phyloP scores from a whole-genome alignment of 495 filamentous ascomycete species.

The Penicillium riverlandense region DNA sequence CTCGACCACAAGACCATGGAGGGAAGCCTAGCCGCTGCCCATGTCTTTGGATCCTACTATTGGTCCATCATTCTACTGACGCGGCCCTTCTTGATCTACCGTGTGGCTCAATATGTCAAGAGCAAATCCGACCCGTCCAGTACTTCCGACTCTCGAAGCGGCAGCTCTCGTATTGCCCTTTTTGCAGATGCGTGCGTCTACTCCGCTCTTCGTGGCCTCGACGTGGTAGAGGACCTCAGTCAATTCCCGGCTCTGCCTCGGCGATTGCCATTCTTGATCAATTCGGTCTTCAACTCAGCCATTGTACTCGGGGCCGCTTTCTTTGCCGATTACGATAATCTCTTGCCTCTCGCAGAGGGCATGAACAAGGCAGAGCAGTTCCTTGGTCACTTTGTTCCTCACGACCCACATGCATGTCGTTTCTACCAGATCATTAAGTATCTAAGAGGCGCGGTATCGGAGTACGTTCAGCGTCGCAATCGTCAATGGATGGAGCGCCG shows the following conservation, averaged over 20 bases:
- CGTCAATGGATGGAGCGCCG: conserved; percentile 30
- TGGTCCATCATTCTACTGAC: conserved; percentile 68
- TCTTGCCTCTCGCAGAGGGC: conserved; percentile 45
- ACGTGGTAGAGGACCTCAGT: conserved; percentile 50
- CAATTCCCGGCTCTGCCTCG: conserved; percentile 55
- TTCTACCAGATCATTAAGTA: conserved; percentile 57
- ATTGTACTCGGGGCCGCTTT: conserved; percentile 63
- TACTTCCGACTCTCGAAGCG: conserved; percentile 14
- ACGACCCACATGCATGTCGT: conserved; percentile 57
- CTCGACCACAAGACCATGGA: conserved; percentile 34
- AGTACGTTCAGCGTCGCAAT: conserved; percentile 33
- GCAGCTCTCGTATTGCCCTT: conserved; percentile 45
- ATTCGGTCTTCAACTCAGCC: conserved; percentile 67
- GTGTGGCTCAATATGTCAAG: conserved; percentile 40
- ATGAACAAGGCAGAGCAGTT: conserved; percentile 54
- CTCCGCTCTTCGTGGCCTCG: conserved; percentile 60
- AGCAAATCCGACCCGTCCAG: conserved; percentile 21
- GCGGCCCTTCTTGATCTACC: conserved; percentile 58
- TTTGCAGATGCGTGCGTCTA: conserved; percentile 67
- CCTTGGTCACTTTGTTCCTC: conserved; percentile 52
- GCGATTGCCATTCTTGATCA: conserved; percentile 63
- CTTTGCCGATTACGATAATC: conserved; percentile 56
- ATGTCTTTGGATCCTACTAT: conserved; percentile 62
- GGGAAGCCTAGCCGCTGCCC: conserved; percentile 57
- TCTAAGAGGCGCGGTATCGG: conserved; percentile 48